A percentile compares a stretch with the other conserved stretches of the same genome.
phyloP scores from a whole-genome alignment of 2,329 filamentous ascomycete species.

The Scorias spongiosa region DNA sequence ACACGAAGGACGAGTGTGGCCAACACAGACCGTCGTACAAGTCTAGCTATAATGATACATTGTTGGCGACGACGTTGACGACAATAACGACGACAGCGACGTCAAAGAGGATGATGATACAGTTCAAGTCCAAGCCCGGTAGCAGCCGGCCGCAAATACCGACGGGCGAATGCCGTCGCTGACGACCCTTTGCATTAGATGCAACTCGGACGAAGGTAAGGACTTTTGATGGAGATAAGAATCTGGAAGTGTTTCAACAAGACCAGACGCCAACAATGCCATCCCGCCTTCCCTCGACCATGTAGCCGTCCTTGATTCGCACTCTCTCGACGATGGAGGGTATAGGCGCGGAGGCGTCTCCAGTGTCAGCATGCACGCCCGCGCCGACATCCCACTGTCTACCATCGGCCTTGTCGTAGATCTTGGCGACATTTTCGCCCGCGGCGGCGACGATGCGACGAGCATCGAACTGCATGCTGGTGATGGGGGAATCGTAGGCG shows the following conservation, averaged over 20 bases:
- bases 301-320: slow-evolving; percentile 81
- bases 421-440: slow-evolving; percentile 85
- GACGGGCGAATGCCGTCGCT: no score
- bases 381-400: slow-evolving; percentile 93
- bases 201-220: no score
- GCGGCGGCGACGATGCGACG: slow-evolving; percentile 81
- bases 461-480: slow-evolving; percentile 92
- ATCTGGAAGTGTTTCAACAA: slow-evolving; percentile 33
- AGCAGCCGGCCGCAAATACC: no score
- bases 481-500: slow-evolving; percentile 82
- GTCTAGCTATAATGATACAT: no score
- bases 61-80: no score
- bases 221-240: no score
- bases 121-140: no score
- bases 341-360: slow-evolving; percentile 39
- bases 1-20: no score
- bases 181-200: no score
- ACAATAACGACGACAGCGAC: no score
- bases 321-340: slow-evolving; percentile 56
- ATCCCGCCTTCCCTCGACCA: slow-evolving; percentile 78
- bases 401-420: slow-evolving; percentile 95
- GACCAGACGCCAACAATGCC: slow-evolving; percentile 86
- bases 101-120: no score
- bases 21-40: no score
- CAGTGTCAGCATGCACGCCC: slow-evolving; percentile 54